Evolutionary conservation across 345 rosid genomes (phyloP), one percentile per base, ranked within the genome.

Genomic region (Melastoma malabathricum): DNA sequence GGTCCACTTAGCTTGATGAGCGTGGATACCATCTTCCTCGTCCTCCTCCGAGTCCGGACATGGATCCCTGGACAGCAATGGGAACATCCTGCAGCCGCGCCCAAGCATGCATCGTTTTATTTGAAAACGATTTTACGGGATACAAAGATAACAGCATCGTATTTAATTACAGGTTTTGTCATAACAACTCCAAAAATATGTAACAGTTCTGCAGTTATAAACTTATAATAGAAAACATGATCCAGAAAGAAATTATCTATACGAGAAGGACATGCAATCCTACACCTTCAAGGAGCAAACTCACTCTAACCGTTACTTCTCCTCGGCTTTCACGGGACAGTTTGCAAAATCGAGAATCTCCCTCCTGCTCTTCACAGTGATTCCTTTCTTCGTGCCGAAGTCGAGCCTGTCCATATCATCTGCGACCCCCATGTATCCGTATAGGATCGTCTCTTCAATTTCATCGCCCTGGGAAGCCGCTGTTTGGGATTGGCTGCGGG

Each of bases 381-480:
- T 60, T 50, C 59, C 44, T 39, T 68, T 70, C 70, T 72, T 78
- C 46, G 81, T 63, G 50, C 62, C 60, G 49, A 60, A 72, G 64
- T 78, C 84, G n/a, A 70, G 64, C 44, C 48, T 60, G 59, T 78
- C 84, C 68, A 78, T 63, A 67, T 78, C 84, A 50, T 78, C 81
- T 0, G 80, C 73, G 39, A 75, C 59, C 46, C 78, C 84, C 60
- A 75, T 57, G 70, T 72, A 75, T 6, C 84, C 81, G 31, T 70
- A 75, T 3, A 70, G 68, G 14, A 72, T 65, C 0, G 25, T 51
- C 67, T 75, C 84, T 56, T 64, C 70, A 48, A 51, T 13, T 46
- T 60, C 55, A 15, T 70, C 75, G 56, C 72, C 81, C 34, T 15
- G 56, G 45, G 51, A 55, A 68, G 46, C 17, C 38, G 1, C 29